Percentiles rank a stretch among this genome's conserved stretches.
These are phyloP conservation scores for Clonostachys rhizophaga DNA, from an alignment of 2,329 filamentous ascomycete genomes.

Conservation along the genomic window DNA sequence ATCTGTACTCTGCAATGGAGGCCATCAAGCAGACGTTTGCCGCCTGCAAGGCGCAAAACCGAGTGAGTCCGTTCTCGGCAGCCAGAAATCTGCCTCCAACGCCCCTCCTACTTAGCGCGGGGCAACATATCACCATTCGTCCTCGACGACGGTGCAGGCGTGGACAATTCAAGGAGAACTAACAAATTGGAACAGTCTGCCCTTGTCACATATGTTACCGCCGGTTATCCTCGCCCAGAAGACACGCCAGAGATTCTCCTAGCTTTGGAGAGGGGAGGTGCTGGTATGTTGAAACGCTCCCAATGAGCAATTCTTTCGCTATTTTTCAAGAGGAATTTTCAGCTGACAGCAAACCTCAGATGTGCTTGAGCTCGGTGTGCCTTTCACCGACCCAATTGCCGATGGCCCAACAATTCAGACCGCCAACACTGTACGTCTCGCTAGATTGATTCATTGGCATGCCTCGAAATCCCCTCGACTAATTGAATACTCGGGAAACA, in stretches of 20 bases:
- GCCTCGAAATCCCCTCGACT: too few relatives aligned
- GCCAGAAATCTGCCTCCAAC: too few relatives aligned
- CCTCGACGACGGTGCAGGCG: neutral
- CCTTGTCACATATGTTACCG: constrained; percentile 93
- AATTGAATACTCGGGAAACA: neutral
- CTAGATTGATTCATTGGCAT: too few relatives aligned
- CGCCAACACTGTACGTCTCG: constrained; percentile 52
- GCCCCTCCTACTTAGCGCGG: neutral
- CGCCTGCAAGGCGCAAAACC: constrained; percentile 53
- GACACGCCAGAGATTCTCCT: constrained; percentile 81
- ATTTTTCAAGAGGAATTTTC: neutral
- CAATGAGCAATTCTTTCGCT: neutral
- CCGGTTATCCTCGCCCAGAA: constrained; percentile 80
- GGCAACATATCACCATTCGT: constrained; percentile 6
- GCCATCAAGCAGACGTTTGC: constrained; percentile 53
- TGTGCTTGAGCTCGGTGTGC: constrained; percentile 90
- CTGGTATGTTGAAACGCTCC: constrained; percentile 51
- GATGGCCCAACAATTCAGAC: constrained; percentile 97
- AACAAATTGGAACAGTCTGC: constrained; percentile 54
- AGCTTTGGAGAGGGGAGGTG: constrained; percentile 86
- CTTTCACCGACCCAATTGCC: constrained; percentile 97
- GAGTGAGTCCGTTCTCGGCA: constrained; percentile 35
- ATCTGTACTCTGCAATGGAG: constrained; percentile 40
- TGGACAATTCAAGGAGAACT: constrained; percentile 4
- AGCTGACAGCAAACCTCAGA: neutral